Conservation (phyloP, 2,329 filamentous ascomycete species). For the Fusarium napiforme region DNA sequence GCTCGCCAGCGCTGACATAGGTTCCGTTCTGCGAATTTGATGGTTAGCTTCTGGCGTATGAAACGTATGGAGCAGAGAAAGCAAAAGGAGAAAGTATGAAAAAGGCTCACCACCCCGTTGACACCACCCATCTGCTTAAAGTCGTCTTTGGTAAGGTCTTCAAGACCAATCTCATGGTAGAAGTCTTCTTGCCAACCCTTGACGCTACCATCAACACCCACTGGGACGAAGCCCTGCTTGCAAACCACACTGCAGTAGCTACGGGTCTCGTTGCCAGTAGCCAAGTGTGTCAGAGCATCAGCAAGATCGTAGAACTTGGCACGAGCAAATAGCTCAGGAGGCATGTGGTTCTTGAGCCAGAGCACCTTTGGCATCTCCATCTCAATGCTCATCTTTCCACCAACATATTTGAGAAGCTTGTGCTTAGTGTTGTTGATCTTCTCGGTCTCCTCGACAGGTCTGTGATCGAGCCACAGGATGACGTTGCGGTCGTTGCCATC, state of each 20-base stretch:
- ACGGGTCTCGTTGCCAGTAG: conserved; percentile 89
- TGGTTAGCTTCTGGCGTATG: conserved; percentile 21
- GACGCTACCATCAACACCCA: conserved; percentile 96
- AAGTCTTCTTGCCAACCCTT: conserved; percentile 99
- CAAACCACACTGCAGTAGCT: conserved; percentile 97
- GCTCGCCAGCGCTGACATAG: conserved; percentile 91
- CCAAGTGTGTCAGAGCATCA: conserved; percentile 93
- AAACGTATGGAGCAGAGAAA: background rate
- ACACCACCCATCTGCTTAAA: conserved; percentile 96
- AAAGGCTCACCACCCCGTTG: conserved; percentile 84
- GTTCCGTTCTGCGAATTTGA: conserved; percentile 77
- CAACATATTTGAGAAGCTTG: conserved; percentile 94
- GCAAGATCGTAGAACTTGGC: conserved; percentile 98
- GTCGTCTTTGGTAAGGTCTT: conserved; percentile 83
- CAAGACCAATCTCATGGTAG: conserved; percentile 85
- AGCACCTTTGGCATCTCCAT: conserved; percentile 99
- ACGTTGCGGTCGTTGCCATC: conserved; percentile 91
- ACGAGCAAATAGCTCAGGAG: conserved; percentile 84
- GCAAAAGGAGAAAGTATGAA: conserved; percentile 31
- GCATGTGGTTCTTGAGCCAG: conserved; percentile 99
- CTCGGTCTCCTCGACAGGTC: conserved; percentile 88
- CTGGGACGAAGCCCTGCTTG: conserved; percentile 95
- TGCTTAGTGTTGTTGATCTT: conserved; percentile 94
- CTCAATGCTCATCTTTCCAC: conserved; percentile 98
- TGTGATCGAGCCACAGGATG: conserved; percentile 96